A percentile compares a stretch with the other conserved stretches of the same genome.
Evolutionary conservation across 208 protist species (phyloP).

Genomic region (Naegleria gruberi): DNA sequence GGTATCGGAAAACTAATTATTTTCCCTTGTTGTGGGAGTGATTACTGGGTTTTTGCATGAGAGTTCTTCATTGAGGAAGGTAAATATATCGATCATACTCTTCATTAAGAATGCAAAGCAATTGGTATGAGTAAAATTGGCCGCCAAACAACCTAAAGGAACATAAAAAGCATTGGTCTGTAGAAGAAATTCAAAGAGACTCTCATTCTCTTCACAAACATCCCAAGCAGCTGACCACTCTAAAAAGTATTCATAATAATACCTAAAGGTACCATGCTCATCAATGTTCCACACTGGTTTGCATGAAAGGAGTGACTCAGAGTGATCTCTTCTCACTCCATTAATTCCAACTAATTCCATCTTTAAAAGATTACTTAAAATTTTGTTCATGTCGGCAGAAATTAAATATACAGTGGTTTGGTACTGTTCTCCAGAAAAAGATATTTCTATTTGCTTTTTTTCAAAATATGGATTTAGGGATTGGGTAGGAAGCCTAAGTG

Average conservation of each 20-base stretch:
- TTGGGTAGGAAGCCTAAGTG: not conserved
- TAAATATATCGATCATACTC: too few species aligned
- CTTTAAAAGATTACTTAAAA: not conserved
- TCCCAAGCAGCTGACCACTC: too few species aligned
- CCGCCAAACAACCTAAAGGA: too few species aligned
- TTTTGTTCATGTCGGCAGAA: not conserved
- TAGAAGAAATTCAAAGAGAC: too few species aligned
- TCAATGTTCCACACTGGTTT: not conserved
- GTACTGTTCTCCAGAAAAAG: not conserved
- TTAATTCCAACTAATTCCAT: not conserved
- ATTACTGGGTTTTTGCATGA: too few species aligned
- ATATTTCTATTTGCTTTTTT: not conserved
- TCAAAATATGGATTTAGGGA: not conserved
- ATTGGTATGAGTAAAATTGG: too few species aligned
- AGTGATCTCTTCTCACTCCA: not conserved
- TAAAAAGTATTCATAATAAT: not conserved
- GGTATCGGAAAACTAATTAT: too few species aligned
- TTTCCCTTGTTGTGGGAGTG: too few species aligned
- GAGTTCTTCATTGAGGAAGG: too few species aligned
- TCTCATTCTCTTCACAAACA: too few species aligned
- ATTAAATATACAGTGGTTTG: not conserved
- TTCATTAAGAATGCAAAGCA: too few species aligned
- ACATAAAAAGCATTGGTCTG: too few species aligned
- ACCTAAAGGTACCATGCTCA: not conserved
- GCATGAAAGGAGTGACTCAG: not conserved